phyloP scores from a whole-genome alignment of 257 asterid genomes.

The Mentha longifolia region DNA sequence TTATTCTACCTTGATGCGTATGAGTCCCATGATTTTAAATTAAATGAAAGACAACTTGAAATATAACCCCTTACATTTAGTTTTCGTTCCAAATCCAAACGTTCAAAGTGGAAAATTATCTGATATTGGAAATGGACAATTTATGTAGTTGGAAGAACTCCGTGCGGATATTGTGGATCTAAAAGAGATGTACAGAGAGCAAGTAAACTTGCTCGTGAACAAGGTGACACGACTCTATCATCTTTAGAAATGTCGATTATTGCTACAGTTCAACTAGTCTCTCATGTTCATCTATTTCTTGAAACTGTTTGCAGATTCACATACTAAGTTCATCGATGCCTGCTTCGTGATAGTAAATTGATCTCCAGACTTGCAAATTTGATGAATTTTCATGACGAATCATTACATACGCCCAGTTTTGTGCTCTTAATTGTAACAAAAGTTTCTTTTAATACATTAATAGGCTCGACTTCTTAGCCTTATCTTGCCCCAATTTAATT shows the following conservation, averaged over 20 bases:
- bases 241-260: background rate
- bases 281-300: background rate
- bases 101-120: background rate
- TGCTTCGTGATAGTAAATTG: conserved; percentile 39
- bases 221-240: conserved; percentile 51
- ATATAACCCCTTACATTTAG: background rate
- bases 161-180: conserved; percentile 92
- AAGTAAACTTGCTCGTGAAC: conserved; percentile 93
- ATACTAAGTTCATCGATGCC: conserved; percentile 58
- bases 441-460: conserved; percentile 20
- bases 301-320: conserved; percentile 63
- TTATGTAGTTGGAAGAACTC: conserved; percentile 87
- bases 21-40: conserved; percentile 1
- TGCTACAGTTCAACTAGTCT: background rate
- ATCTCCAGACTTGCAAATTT: background rate
- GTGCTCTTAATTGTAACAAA: conserved; percentile 21
- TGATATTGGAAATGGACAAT: conserved; percentile 21
- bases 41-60: background rate
- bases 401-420: conserved; percentile 14
- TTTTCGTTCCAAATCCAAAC: background rate
- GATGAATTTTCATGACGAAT: conserved; percentile 25
- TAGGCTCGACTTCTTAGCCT: background rate
- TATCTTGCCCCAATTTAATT: conserved; percentile 3
- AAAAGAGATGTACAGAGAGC: conserved; percentile 98
- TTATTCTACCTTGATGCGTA: background rate